Conservation (phyloP, 2,329 filamentous ascomycete genomes). For the Apiospora malaysiana region DNA sequence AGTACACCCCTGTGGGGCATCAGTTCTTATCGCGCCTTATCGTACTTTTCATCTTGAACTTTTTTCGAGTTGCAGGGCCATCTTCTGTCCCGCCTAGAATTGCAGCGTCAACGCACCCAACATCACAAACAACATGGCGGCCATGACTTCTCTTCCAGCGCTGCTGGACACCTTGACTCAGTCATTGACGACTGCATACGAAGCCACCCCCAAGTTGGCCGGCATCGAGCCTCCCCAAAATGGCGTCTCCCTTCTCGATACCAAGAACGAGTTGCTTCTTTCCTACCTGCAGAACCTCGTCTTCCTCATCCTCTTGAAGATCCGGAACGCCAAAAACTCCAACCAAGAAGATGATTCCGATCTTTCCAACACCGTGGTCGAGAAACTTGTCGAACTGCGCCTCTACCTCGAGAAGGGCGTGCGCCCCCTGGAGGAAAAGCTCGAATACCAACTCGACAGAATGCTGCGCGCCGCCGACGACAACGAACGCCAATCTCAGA, state of each 20-base stretch:
- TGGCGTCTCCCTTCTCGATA: conserved; percentile 91
- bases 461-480: conserved; percentile 88
- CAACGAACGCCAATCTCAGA: conserved; percentile 55
- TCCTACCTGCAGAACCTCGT: conserved; percentile 95
- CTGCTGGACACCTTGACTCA: conserved; percentile 61
- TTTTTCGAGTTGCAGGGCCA: not conserved
- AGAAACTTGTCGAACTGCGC: conserved; percentile 89
- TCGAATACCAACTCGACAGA: conserved; percentile 96
- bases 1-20: not conserved
- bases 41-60: conserved; percentile 19
- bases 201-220: conserved; percentile 68
- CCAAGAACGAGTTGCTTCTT: conserved; percentile 96
- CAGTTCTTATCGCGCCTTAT: conserved; percentile 17
- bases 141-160: conserved; percentile 54
- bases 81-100: not conserved
- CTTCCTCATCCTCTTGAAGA: conserved; percentile 81
- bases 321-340: conserved; percentile 60
- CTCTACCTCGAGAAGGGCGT: conserved; percentile 93
- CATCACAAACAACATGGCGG: conserved; percentile 45
- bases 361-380: conserved; percentile 72
- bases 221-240: conserved; percentile 75
- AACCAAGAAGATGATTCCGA: conserved; percentile 45
- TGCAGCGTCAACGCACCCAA: not conserved
- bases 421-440: conserved; percentile 83
- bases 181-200: conserved; percentile 67